phyloP scores from a whole-genome alignment of 2,329 filamentous ascomycete genomes.

The Tolypocladium pustulatum region DNA sequence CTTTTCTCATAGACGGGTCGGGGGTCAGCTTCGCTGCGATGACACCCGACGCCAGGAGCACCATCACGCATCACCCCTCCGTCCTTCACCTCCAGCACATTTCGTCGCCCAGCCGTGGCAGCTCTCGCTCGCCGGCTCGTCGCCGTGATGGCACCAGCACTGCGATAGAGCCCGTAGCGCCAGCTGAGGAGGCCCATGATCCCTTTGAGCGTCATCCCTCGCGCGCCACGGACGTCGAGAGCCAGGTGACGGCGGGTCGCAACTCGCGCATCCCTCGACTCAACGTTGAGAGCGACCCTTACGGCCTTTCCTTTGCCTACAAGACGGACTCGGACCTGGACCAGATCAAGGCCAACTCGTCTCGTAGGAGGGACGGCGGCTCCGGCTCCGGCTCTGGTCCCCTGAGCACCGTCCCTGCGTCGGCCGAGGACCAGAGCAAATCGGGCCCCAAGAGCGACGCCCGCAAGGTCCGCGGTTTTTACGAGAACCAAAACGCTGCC shows the following conservation, averaged over 20 bases:
- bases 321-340: slow-evolving; percentile 71
- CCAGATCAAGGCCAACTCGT: slow-evolving; percentile 69
- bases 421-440: neutral
- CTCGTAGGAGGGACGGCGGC: slow-evolving; percentile 55
- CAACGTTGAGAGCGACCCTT: slow-evolving; percentile 64
- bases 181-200: slow-evolving; percentile 21
- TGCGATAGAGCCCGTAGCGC: slow-evolving; percentile 28
- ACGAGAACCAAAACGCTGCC: slow-evolving; percentile 83
- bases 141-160: slow-evolving; percentile 31
- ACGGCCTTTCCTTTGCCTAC: slow-evolving; percentile 63
- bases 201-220: slow-evolving; percentile 31
- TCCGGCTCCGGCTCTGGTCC: slow-evolving; percentile 5
- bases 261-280: slow-evolving; percentile 44
- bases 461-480: slow-evolving; percentile 66
- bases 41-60: slow-evolving; percentile 29
- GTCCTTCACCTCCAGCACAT: slow-evolving; percentile 30
- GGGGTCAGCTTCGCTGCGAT: slow-evolving; percentile 14
- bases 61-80: slow-evolving; percentile 33
- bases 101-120: slow-evolving; percentile 13
- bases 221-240: slow-evolving; percentile 36
- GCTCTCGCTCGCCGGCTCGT: slow-evolving; percentile 15
- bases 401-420: slow-evolving; percentile 5
- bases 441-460: slow-evolving; percentile 22
- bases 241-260: slow-evolving; percentile 26
- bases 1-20: neutral